These are phyloP conservation scores for Sporothrix mexicana DNA, from an alignment of 2,329 filamentous ascomycete genomes.

Conservation along the genomic window DNA sequence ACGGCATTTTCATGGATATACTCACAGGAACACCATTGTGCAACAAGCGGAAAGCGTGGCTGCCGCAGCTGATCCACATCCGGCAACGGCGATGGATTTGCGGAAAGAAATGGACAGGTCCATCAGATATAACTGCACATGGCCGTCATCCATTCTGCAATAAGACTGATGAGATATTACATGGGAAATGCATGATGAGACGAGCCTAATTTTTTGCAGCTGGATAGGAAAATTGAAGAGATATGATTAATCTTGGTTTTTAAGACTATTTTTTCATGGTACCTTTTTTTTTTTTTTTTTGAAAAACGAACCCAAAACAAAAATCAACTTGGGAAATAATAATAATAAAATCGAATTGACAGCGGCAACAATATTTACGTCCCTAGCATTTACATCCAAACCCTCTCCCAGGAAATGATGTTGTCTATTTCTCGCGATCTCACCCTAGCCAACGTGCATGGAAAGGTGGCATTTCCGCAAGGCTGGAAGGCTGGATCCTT, in stretches of 20 bases:
- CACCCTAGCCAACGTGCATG: not conserved
- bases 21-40: not conserved
- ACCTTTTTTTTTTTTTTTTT: not conserved
- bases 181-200: not conserved
- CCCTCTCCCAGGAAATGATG: not conserved
- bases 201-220: too few species aligned
- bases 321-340: too few species aligned
- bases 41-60: slow-evolving; percentile 10
- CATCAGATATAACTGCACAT: not conserved
- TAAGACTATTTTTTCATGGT: not conserved
- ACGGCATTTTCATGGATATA: too few species aligned
- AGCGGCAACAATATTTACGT: too few species aligned
- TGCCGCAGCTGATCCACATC: slow-evolving; percentile 2
- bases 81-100: not conserved
- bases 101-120: not conserved
- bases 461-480: not conserved
- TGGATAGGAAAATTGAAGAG: too few species aligned
- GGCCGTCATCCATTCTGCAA: not conserved
- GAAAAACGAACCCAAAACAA: too few species aligned
- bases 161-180: not conserved
- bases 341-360: too few species aligned
- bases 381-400: too few species aligned
- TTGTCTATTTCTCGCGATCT: not conserved
- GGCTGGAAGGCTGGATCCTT: not conserved
- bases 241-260: not conserved